Evolutionary conservation across 371 early-diverging fungal genomes (phyloP).

Genomic region (Saksenaea oblongispora): DNA sequence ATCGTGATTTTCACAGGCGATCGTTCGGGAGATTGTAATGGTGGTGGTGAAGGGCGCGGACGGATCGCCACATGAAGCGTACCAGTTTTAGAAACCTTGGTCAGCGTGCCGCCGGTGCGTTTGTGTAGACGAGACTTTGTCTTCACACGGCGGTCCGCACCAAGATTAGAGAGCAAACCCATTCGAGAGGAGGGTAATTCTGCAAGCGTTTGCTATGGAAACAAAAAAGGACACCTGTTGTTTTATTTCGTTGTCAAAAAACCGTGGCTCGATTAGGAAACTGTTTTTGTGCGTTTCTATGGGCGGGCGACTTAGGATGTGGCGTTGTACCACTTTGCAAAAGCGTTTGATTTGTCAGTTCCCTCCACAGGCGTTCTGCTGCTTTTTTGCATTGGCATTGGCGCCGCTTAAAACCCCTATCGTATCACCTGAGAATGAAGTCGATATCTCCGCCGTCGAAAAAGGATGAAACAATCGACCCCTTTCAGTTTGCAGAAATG

Average conservation of each 20-base stretch:
- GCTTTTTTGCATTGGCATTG: too few relatives aligned
- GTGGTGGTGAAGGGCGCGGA: slow-evolving; percentile 8
- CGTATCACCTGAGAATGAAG: too few relatives aligned
- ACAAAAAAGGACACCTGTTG: background rate
- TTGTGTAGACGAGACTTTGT: slow-evolving; percentile 3
- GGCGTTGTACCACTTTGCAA: background rate
- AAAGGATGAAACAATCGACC: too few relatives aligned
- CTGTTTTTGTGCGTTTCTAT: background rate
- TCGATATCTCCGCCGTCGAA: too few relatives aligned
- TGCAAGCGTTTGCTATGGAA: background rate
- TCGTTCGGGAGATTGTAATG: slow-evolving; percentile 10
- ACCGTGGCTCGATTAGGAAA: background rate
- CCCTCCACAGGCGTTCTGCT: too few relatives aligned
- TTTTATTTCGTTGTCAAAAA: background rate
- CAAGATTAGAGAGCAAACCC: slow-evolving; percentile 17
- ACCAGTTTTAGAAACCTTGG: background rate
- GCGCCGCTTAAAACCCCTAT: too few relatives aligned
- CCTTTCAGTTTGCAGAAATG: too few relatives aligned
- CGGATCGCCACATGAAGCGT: slow-evolving; percentile 1
- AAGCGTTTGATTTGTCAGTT: too few relatives aligned
- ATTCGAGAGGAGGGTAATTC: background rate
- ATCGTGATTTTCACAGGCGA: slow-evolving; percentile 5
- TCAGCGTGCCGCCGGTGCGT: background rate
- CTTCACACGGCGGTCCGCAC: slow-evolving; percentile 13
- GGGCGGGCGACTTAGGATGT: background rate